Base-by-base conservation (phyloP, 2,329 filamentous ascomycete genomes). In the Parastagonospora avenae region DNA sequence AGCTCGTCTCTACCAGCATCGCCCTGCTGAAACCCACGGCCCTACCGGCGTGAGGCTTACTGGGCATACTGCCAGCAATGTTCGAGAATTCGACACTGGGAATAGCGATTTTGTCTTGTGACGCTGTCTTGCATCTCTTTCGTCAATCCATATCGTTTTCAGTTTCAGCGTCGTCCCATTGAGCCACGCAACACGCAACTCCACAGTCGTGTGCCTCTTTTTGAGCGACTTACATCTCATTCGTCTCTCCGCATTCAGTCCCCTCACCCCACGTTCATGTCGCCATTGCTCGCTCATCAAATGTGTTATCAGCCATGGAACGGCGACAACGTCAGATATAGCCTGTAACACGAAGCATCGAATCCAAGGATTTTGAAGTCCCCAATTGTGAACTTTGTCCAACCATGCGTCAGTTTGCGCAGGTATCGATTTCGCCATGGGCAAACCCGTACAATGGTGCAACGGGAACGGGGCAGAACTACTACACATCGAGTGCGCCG, bases 251-350 rank as follows among this genome's bases (percentile, higher is more conserved):
- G 54, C 67, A 66, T 50, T 63, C 57, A 57, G 62, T 64, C 60
- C 55, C 54, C 59, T 55, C 59, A 63, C 63, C 64, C 67, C 69
- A 72, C 69, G 65, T 72, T 64, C 56, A 70, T 68, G 63, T 68
- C 55, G 62, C 68, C 54, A 70, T 67, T 71, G 64, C 60, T 50
- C 58, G 51, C 57, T 59, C 63, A 16, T 48, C 55, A 42, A 58
- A 58, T 60, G 52, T 61, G 64, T 52, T 63, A 64, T 55, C 66
- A 54, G 59, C 57, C 61, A 73, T 73, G 70, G 66, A 63, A 57
- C 55, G 46, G 55, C 57, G 54, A 54, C 60, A 52, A 60, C 53
- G 41, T 62, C 62, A 61, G 53, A 59, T 60, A 64, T 66, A 68
- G 60, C 63, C 58, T 59, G 64, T 72, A 70, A 60, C 59, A 69